Evolutionary conservation across 2,329 filamentous ascomycete species (phyloP), one percentile per base, ranked within the genome.

Genomic region (Beauveria scarabaeidicola): DNA sequence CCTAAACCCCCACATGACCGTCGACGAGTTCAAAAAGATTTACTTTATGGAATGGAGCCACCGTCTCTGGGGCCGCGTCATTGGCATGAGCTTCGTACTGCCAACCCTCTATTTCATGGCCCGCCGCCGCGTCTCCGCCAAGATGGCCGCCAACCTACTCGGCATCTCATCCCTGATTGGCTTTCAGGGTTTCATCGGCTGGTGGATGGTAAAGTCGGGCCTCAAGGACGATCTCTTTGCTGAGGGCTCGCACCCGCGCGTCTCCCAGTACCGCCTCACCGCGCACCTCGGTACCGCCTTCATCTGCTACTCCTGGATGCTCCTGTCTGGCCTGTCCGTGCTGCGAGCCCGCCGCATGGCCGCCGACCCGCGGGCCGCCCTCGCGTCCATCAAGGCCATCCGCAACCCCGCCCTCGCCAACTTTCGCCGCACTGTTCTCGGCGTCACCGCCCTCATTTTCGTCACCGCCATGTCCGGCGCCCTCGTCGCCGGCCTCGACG

Each of bases 41-140:
- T 99, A 97, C 81, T 99, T 89, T 74, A 97, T 97, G 94, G 94
- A 99, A 79, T 99, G 94, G 94, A 86, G 87, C 47, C 94, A 99
- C 74, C 85, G 94, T 32, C 81, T 97, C 59, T 97, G 94, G 92
- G 94, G 94, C 50, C 87, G 94, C 64, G 81, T 96, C 66, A 90
- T 99, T 61, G 94, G 94, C 61, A 74, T 97, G 63, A 88, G 90
- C 54, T 97, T 97, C 73, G 85, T 96, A 52, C 70, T 97, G 1
- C 94, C 94, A 1, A 90, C 93, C 8, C 74, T 88, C 59, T 97
- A 96, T 79, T 95, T 97, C 70, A 83, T 97, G 69, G 86, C 87
- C 21, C 86, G 88, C 47, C 85, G 88, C 64, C 84, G 85, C 63
- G 92, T 97, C 50, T 89, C 90, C 25, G 80, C 79, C 56, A 84